Evolutionary conservation across 768 basidiomycete genomes (phyloP).

Genomic region (Collybia mongolica): DNA sequence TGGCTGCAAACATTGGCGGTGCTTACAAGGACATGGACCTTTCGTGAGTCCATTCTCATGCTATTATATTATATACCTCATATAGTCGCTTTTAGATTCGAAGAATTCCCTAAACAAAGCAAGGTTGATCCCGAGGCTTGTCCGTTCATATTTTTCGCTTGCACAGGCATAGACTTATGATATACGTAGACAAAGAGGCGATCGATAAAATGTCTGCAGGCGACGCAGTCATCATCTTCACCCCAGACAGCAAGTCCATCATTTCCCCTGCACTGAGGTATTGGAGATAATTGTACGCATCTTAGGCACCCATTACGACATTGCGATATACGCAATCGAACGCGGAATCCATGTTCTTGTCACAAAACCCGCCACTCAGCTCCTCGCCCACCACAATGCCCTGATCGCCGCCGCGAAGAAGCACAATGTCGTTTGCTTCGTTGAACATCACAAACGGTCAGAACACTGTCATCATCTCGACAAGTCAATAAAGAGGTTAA

Average conservation of each 20-base stretch:
- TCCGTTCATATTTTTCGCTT: constrained; percentile 34
- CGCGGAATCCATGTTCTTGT: constrained; percentile 85
- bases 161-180: neutral
- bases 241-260: constrained; percentile 71
- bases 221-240: constrained; percentile 91
- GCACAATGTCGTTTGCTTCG: constrained; percentile 83
- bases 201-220: constrained; percentile 78
- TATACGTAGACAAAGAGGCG: constrained; percentile 70
- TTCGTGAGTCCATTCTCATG: constrained; percentile 45
- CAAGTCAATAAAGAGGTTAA: neutral
- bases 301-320: constrained; percentile 79
- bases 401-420: constrained; percentile 76
- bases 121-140: constrained; percentile 78
- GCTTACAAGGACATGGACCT: constrained; percentile 89
- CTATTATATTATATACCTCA: neutral
- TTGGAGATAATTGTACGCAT: neutral
- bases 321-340: constrained; percentile 84
- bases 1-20: constrained; percentile 77
- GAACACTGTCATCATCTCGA: constrained; percentile 5
- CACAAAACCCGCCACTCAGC: constrained; percentile 90
- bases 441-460: constrained; percentile 92
- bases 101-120: constrained; percentile 73
- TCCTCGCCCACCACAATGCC: constrained; percentile 78
- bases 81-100: constrained; percentile 50
- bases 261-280: neutral